phyloP scores from a whole-genome alignment of 2,329 filamentous ascomycete genomes.

The Hirsutella rhossiliensis region DNA sequence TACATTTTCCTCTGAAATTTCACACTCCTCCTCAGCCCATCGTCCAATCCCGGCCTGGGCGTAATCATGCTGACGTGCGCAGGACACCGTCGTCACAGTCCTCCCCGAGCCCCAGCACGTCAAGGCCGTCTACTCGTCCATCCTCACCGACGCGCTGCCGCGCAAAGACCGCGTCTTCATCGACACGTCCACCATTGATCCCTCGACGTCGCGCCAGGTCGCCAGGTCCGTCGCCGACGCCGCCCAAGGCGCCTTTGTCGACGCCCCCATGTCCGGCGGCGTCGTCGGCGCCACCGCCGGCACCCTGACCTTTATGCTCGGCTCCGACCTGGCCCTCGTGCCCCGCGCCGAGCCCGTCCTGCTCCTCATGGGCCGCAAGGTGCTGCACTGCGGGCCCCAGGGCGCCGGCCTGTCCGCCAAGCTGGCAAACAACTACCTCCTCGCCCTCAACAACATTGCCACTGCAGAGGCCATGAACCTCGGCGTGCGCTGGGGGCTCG shows the following conservation, averaged over 20 bases:
- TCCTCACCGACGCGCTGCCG: conserved; percentile 46
- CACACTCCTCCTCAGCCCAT: neutral
- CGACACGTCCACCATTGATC: conserved; percentile 94
- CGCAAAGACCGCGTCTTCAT: conserved; percentile 68
- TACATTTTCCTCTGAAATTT: conserved; percentile 38
- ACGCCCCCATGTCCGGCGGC: conserved; percentile 94
- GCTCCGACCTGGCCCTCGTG: conserved; percentile 49
- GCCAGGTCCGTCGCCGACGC: conserved; percentile 54
- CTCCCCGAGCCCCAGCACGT: conserved; percentile 86
- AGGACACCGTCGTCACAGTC: conserved; percentile 82
- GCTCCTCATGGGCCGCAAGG: conserved; percentile 71
- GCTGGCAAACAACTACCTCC: conserved; percentile 91
- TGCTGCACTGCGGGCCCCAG: conserved; percentile 75
- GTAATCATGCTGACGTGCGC: too few relatives aligned
- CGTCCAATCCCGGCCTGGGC: too few relatives aligned
- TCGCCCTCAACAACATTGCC: conserved; percentile 82
- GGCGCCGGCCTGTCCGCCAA: conserved; percentile 84
- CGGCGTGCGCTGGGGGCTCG: conserved; percentile 48
- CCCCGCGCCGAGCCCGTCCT: conserved; percentile 57
- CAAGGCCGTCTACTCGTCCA: conserved; percentile 65
- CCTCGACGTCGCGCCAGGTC: conserved; percentile 67
- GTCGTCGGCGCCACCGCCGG: conserved; percentile 83
- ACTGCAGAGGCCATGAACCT: conserved; percentile 56
- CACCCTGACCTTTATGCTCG: conserved; percentile 93
- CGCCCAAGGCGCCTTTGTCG: conserved; percentile 67